A percentile compares a stretch with the other conserved stretches of the same genome.
phyloP scores from a whole-genome alignment of 108 stramenopile genomes.

The Tribonema minus region DNA sequence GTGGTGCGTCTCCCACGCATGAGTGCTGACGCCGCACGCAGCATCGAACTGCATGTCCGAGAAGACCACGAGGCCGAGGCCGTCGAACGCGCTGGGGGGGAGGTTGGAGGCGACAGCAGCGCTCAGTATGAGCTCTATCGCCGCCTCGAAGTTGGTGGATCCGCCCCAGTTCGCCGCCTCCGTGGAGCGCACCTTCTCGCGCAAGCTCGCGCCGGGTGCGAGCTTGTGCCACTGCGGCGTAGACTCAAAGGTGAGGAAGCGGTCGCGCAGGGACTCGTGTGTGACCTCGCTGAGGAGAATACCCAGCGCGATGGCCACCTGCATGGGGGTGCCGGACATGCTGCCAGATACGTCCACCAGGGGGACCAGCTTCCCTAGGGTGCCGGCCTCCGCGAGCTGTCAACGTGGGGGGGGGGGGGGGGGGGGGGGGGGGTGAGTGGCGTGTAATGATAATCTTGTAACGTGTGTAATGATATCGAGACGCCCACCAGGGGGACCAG shows the following conservation, averaged over 20 bases:
- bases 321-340: conserved; percentile 59
- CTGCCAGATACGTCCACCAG: conserved; percentile 58
- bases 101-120: neutral
- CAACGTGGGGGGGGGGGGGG: too few relatives aligned
- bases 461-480: too few relatives aligned
- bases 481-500: conserved; percentile 57
- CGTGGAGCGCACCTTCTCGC: neutral
- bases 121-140: conserved; percentile 43
- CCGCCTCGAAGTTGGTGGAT: conserved; percentile 52
- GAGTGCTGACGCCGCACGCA: conserved; percentile 1
- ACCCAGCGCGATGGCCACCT: conserved; percentile 58
- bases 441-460: too few relatives aligned
- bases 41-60: conserved; percentile 63
- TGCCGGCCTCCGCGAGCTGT: conserved; percentile 15
- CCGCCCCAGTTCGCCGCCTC: conserved; percentile 55
- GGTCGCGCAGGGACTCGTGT: conserved; percentile 36
- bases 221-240: conserved; percentile 48
- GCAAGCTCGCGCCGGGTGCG: neutral
- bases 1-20: neutral
- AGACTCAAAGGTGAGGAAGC: conserved; percentile 54
- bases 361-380: conserved; percentile 46
- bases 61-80: conserved; percentile 48
- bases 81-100: neutral
- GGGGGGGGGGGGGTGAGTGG: too few relatives aligned
- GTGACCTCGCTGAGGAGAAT: conserved; percentile 52